phyloP scores from a whole-genome alignment of 2,329 filamentous ascomycete species.

The Xylaria sp. region DNA sequence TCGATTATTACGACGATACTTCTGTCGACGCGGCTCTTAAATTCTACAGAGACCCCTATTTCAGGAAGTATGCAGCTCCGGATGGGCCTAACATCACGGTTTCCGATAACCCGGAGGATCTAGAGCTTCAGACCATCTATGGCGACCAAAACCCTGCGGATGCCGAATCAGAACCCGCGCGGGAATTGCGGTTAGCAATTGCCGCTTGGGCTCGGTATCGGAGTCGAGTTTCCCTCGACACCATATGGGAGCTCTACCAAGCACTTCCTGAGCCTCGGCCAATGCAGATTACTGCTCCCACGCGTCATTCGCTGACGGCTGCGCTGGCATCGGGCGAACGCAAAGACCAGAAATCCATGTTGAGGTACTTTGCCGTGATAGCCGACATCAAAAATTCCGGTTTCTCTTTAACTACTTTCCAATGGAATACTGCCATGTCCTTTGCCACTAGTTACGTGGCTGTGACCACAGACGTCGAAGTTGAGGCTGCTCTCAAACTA shows the following conservation, averaged over 20 bases:
- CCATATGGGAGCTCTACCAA: conserved; percentile 62
- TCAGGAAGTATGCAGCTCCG: conserved; percentile 63
- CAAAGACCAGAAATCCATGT: conserved; percentile 71
- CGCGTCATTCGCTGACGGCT: conserved; percentile 73
- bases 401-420: conserved; percentile 71
- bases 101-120: conserved; percentile 63
- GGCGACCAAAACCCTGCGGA: conserved; percentile 54
- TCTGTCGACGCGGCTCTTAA: conserved; percentile 65
- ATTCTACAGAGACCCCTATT: conserved; percentile 64
- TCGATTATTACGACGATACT: conserved; percentile 61
- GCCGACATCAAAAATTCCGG: conserved; percentile 83
- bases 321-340: conserved; percentile 73
- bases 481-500: conserved; percentile 76
- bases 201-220: conserved; percentile 57
- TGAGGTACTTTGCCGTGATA: conserved; percentile 84
- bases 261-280: conserved; percentile 64
- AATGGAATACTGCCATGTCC: conserved; percentile 88
- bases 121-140: conserved; percentile 57
- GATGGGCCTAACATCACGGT: conserved; percentile 62
- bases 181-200: conserved; percentile 56
- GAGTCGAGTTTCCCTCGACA: conserved; percentile 54
- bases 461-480: conserved; percentile 66
- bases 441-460: conserved; percentile 80
- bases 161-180: conserved; percentile 52
- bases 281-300: conserved; percentile 59